These are phyloP conservation scores for Podospora australis DNA, from an alignment of 495 filamentous ascomycete species.

Conservation along the genomic window DNA sequence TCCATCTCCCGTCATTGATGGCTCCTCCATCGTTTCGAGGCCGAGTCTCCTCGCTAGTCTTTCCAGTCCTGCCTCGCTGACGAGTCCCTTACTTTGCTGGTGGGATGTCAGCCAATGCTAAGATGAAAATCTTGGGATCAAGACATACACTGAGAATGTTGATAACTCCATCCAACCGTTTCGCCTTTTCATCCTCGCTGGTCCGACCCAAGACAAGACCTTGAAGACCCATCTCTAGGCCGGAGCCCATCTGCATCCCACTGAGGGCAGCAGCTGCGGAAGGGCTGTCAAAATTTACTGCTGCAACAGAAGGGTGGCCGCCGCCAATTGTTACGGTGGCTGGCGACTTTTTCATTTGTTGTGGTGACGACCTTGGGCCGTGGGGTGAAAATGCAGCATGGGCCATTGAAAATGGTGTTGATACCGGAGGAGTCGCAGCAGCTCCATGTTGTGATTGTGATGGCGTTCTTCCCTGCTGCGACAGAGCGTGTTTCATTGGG, in stretches of 20 bases:
- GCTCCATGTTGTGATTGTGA: conserved; percentile 39
- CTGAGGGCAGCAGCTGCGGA: conserved; percentile 45
- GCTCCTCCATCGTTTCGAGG: conserved; percentile 68
- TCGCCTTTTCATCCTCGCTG: conserved; percentile 53
- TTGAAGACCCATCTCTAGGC: conserved; percentile 37
- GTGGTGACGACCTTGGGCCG: conserved; percentile 45
- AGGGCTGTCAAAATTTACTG: conserved; percentile 49
- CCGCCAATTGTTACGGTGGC: conserved; percentile 30
- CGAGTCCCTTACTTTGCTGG: conserved; percentile 44
- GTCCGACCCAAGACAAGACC: conserved; percentile 30
- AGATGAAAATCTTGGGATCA: too few species aligned
- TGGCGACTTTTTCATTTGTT: conserved; percentile 51
- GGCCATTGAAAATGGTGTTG: conserved; percentile 47
- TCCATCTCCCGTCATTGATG: conserved; percentile 36
- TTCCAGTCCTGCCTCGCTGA: conserved; percentile 78
- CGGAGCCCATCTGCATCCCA: conserved; percentile 32
- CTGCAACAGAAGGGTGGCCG: conserved; percentile 29
- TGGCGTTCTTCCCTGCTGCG: conserved; percentile 43
- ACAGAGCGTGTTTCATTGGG: conserved; percentile 38
- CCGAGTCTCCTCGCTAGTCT: conserved; percentile 62
- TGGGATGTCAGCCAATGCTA: conserved; percentile 1
- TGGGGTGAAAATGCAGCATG: conserved; percentile 47
- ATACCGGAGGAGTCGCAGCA: conserved; percentile 47
- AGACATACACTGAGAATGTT: conserved; percentile 26
- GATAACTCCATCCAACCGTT: conserved; percentile 49